phyloP scores from a whole-genome alignment of 345 rosid species.

The Lumnitzera littorea region DNA sequence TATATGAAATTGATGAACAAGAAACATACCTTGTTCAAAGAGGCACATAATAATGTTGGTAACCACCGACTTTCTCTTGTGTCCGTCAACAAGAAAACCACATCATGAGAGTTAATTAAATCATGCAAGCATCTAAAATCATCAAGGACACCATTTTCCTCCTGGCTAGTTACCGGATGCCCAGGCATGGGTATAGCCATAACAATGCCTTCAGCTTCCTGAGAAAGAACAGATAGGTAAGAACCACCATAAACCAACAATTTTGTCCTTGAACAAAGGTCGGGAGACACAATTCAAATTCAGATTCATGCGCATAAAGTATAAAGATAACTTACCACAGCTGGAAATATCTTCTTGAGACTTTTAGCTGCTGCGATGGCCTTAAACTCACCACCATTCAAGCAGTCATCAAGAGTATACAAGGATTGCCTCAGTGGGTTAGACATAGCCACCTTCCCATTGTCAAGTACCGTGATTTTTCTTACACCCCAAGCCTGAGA shows the following conservation, averaged over 20 bases:
- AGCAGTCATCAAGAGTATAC: conserved; percentile 82
- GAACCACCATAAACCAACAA: neutral
- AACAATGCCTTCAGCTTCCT: conserved; percentile 74
- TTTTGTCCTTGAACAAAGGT: neutral
- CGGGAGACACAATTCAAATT: neutral
- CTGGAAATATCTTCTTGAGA: conserved; percentile 80
- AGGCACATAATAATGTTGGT: conserved; percentile 78
- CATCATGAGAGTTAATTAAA: conserved; percentile 79
- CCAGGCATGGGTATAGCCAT: conserved; percentile 99
- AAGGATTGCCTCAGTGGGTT: conserved; percentile 94
- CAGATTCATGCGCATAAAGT: neutral
- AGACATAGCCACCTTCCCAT: conserved; percentile 92
- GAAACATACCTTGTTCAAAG: conserved; percentile 57
- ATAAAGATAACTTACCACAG: conserved; percentile 44
- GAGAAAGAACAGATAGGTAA: conserved; percentile 3
- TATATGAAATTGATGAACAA: conserved; percentile 9
- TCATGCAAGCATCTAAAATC: conserved; percentile 64
- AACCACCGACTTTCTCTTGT: conserved; percentile 99
- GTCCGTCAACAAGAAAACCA: conserved; percentile 87
- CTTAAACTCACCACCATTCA: conserved; percentile 77
- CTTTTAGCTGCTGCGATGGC: conserved; percentile 81
- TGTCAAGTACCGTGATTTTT: conserved; percentile 81
- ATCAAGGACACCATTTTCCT: conserved; percentile 60
- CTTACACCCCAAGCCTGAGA: conserved; percentile 88
- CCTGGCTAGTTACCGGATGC: conserved; percentile 72